Percentiles rank a stretch among this genome's conserved stretches.
phyloP scores from a whole-genome alignment of 2,329 filamentous ascomycete genomes.

The Orbilia quercus region DNA sequence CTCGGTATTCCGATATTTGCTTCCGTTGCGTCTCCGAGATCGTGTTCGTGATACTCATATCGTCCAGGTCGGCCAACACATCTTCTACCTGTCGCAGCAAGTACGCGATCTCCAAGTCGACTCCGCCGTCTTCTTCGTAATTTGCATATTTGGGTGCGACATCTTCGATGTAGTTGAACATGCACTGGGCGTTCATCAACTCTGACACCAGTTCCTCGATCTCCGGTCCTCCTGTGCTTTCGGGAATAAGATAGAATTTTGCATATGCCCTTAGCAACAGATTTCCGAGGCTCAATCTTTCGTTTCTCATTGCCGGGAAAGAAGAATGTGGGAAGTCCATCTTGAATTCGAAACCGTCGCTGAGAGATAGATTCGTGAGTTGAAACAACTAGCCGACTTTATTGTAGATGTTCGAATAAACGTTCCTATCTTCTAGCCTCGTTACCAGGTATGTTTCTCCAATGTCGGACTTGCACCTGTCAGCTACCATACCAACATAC shows the following conservation, averaged over 20 bases:
- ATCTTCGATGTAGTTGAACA: slow-evolving; percentile 38
- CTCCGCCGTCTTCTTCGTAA: slow-evolving; percentile 29
- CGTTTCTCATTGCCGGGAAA: not conserved
- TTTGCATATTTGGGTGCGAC: slow-evolving; percentile 38
- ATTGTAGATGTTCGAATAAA: not conserved
- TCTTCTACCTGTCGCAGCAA: slow-evolving; percentile 31
- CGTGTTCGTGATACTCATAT: slow-evolving; percentile 15
- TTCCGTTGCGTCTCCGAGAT: slow-evolving; percentile 12
- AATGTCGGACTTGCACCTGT: no score
- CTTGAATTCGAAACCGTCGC: not conserved
- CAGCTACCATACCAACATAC: no score
- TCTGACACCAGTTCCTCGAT: slow-evolving; percentile 36
- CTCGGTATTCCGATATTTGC: slow-evolving; percentile 19
- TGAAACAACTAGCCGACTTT: not conserved
- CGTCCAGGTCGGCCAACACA: slow-evolving; percentile 31
- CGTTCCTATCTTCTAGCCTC: no score
- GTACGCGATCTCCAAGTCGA: slow-evolving; percentile 30
- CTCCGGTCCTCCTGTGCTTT: not conserved
- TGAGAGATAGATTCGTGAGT: not conserved
- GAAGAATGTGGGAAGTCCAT: slow-evolving; percentile 2
- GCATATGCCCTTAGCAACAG: slow-evolving; percentile 25
- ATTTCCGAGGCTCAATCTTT: slow-evolving; percentile 27
- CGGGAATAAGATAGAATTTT: slow-evolving; percentile 20
- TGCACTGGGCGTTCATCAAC: slow-evolving; percentile 38
- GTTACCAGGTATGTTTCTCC: no score